These are phyloP conservation scores for Hypholoma fasciculare DNA, from an alignment of 768 basidiomycete genomes.

Conservation along the genomic window DNA sequence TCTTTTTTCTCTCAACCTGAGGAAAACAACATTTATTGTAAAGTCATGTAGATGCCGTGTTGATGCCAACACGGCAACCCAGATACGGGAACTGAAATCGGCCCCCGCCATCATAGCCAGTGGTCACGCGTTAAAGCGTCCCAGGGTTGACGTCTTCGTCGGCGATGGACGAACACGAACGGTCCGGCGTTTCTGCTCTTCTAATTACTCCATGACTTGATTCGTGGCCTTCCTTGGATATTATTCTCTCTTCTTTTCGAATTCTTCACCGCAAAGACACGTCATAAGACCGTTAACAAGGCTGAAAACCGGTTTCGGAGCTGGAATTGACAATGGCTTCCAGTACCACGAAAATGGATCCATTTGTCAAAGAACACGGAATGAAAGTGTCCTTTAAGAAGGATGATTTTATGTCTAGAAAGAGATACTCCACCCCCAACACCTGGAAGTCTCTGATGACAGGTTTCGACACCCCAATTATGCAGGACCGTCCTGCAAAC, in stretches of 20 bases:
- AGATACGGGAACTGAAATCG: too few species aligned
- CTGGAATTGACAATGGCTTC: background rate
- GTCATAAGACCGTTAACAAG: conserved; percentile 20
- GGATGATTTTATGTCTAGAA: background rate
- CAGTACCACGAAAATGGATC: conserved; percentile 10
- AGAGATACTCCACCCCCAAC: conserved; percentile 5
- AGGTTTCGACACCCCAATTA: conserved; percentile 18
- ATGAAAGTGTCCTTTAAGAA: conserved; percentile 5
- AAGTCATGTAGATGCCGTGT: too few species aligned
- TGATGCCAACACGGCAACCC: too few species aligned
- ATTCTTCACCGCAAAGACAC: conserved; percentile 18
- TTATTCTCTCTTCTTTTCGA: conserved; percentile 11
- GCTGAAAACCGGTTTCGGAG: background rate
- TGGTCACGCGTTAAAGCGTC: background rate
- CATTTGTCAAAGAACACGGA: background rate
- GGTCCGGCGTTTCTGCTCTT: conserved; percentile 12
- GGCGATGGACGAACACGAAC: background rate
- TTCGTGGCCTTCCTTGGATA: conserved; percentile 8
- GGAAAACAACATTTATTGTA: too few species aligned
- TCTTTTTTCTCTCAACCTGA: too few species aligned
- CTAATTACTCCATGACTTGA: conserved; percentile 24
- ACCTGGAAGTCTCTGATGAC: conserved; percentile 18
- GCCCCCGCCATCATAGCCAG: too few species aligned
- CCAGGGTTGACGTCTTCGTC: background rate
- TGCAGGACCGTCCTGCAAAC: conserved; percentile 3